phyloP scores from a whole-genome alignment of 2,329 filamentous ascomycete species.

The Mollisiaceae sp. region DNA sequence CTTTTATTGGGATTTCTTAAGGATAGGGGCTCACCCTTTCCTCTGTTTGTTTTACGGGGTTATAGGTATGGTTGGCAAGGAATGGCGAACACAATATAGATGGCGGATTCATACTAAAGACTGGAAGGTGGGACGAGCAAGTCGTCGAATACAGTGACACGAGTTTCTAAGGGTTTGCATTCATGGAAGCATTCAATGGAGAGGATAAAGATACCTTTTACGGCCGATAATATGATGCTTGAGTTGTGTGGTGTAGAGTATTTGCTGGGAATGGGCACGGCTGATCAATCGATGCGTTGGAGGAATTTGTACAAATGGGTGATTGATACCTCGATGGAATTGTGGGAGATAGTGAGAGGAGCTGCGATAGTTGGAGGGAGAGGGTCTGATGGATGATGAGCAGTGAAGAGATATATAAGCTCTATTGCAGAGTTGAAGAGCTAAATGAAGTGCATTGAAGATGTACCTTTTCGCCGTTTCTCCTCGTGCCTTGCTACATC shows the following conservation, averaged over 20 bases:
- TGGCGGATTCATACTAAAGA: slow-evolving; percentile 16
- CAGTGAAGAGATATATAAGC: not conserved
- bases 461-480: not conserved
- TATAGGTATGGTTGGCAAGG: slow-evolving; percentile 1
- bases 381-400: not conserved
- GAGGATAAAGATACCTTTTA: slow-evolving; percentile 9
- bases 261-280: not conserved
- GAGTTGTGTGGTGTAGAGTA: slow-evolving; percentile 12
- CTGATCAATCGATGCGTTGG: not conserved
- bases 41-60: slow-evolving; percentile 10
- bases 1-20: slow-evolving; percentile 8
- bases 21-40: not conserved
- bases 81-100: slow-evolving; percentile 18
- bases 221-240: slow-evolving; percentile 20
- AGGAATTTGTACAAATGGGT: slow-evolving; percentile 19
- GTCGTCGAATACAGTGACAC: slow-evolving; percentile 7
- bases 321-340: slow-evolving; percentile 2
- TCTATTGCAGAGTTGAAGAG: slow-evolving; percentile 9
- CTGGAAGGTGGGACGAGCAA: slow-evolving; percentile 18
- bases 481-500: not conserved
- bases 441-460: slow-evolving; percentile 9
- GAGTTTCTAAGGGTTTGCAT: not conserved
- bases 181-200: not conserved
- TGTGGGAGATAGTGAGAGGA: not conserved
- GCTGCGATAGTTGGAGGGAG: not conserved